A percentile compares a stretch with the other conserved stretches of the same genome.
These are phyloP conservation scores for Saururus chinensis DNA, from an alignment of 164 flowering plant species.

Conservation along the genomic window DNA sequence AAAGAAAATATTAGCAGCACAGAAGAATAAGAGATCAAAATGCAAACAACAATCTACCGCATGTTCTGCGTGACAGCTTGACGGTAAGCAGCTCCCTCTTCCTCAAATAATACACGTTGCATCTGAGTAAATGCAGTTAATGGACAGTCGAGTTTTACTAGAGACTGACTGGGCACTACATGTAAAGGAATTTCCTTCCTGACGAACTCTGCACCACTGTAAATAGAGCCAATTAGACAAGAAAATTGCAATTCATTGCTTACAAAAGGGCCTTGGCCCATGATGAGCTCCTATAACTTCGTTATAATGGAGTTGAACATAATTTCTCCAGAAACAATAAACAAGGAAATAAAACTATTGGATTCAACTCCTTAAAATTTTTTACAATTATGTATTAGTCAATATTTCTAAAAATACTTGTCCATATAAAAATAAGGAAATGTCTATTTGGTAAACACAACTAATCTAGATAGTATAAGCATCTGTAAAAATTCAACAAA, in stretches of 20 bases:
- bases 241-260: background rate
- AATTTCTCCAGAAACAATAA: background rate
- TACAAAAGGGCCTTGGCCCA: background rate
- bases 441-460: background rate
- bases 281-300: background rate
- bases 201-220: slow-evolving; percentile 83
- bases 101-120: slow-evolving; percentile 75
- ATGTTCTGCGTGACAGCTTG: slow-evolving; percentile 62
- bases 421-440: background rate
- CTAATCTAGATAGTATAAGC: too few species aligned
- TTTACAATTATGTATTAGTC: too few species aligned
- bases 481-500: too few species aligned
- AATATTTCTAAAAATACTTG: background rate
- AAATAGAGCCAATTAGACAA: slow-evolving; percentile 9
- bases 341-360: background rate
- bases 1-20: background rate
- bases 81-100: slow-evolving; percentile 81
- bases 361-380: too few species aligned
- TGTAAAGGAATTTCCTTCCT: slow-evolving; percentile 87
- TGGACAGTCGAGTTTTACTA: slow-evolving; percentile 68
- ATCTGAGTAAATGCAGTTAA: slow-evolving; percentile 61
- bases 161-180: slow-evolving; percentile 52
- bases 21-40: background rate
- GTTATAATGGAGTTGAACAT: too few species aligned
- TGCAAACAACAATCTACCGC: slow-evolving; percentile 31